Evolutionary conservation across 345 rosid genomes (phyloP).

Genomic region (Eucalyptus fibrosa): DNA sequence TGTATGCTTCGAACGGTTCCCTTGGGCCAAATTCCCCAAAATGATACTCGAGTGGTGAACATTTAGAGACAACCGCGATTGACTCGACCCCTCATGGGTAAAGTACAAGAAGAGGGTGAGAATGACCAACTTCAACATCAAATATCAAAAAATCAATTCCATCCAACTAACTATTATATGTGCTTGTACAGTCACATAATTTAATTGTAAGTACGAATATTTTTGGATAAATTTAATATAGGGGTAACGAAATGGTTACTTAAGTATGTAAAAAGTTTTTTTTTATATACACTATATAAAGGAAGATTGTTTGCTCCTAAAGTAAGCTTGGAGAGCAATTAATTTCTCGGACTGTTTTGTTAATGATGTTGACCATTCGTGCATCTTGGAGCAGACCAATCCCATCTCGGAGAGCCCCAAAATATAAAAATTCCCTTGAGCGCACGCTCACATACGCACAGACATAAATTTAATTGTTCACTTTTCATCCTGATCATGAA

Average conservation of each 20-base stretch:
- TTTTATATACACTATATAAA: background rate
- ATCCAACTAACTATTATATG: background rate
- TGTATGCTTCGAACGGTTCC: background rate
- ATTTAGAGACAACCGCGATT: background rate
- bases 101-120: background rate
- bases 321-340: background rate
- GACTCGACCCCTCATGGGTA: background rate
- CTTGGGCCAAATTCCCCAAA: background rate
- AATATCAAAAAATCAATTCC: background rate
- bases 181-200: background rate
- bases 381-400: background rate
- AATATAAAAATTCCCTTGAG: background rate
- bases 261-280: background rate
- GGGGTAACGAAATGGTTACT: background rate
- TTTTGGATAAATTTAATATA: background rate
- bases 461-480: background rate
- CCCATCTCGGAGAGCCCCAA: background rate
- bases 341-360: background rate
- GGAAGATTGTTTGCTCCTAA: background rate
- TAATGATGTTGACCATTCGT: background rate
- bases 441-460: background rate
- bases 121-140: background rate
- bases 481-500: background rate
- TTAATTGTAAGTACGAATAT: background rate
- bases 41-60: background rate